Base-by-base conservation (phyloP, 768 basidiomycete genomes). In the Pleurotus sapidus region DNA sequence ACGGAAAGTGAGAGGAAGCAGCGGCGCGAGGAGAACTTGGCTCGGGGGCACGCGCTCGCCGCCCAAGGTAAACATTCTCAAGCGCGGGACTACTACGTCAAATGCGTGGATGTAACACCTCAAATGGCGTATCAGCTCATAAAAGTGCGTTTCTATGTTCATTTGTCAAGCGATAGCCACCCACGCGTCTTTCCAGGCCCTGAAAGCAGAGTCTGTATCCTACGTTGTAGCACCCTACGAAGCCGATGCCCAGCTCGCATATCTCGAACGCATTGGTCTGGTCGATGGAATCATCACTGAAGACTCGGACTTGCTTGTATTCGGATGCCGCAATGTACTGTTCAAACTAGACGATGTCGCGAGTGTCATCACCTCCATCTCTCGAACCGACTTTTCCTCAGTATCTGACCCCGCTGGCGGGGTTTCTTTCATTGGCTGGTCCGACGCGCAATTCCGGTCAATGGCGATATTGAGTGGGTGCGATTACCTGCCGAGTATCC, bases 191-290 rank as follows among this genome's bases (percentile, higher is more conserved):
- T n/a, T 57, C 8, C 62, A 98, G 95, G 95, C 91, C 9, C 77
- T 99, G 30, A 82, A 82, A 48, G 91, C 89, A 9, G 95, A 97
- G 66, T 72, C 75, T 15, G 82, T 98, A 6, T 68, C 81, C 17
- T 97, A 96, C 67, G 77, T 98, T 39, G 97, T 98, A 15, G 96
- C 97, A 3, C 97, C 97, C 0, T 99, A 98, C 70, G 97, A 99
- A 77, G 97, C 97, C 0, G 97, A 99, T 66, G 94, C 97, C 1
- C 97, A 99, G 70, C 82, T 99, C 57, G 89, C 93, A 46, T 98
- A 89, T 72, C 82, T 99, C 45, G 97, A 98, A 67, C 84, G 83
- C 49, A 70, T 77, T 43, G 93, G 93, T 15, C 65, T 91, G 34
- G 91, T 94, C 40, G 89, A 95, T 68, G 97, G 87, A 2, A 88